These are phyloP conservation scores for Diutina ranongensis DNA, from an alignment of 1,139 yeast species.

Conservation along the genomic window DNA sequence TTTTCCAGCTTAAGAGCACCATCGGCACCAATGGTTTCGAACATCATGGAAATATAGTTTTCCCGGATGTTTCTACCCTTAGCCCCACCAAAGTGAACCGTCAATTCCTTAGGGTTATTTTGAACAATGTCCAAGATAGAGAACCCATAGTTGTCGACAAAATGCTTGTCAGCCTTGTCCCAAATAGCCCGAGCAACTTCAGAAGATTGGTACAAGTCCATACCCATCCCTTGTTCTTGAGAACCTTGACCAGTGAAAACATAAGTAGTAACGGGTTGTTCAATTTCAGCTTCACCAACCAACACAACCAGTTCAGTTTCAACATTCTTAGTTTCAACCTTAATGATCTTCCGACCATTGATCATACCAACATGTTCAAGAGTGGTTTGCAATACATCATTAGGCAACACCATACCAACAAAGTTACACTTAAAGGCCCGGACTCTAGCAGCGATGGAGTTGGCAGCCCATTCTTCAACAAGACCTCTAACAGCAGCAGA, in stretches of 20 bases:
- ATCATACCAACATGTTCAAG: slow-evolving; percentile 98
- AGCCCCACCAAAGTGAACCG: slow-evolving; percentile 96
- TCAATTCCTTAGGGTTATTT: slow-evolving; percentile 91
- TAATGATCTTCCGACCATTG: slow-evolving; percentile 94
- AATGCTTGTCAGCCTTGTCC: slow-evolving; percentile 96
- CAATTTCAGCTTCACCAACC: slow-evolving; percentile 95
- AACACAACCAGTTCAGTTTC: slow-evolving; percentile 71
- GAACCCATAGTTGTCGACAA: slow-evolving; percentile 90
- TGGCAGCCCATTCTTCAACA: slow-evolving; percentile 98
- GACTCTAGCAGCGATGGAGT: slow-evolving; percentile 90
- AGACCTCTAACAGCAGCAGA: slow-evolving; percentile 90
- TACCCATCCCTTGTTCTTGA: slow-evolving; percentile 99
- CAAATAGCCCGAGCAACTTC: slow-evolving; percentile 91
- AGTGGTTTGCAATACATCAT: slow-evolving; percentile 76
- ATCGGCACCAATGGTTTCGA: slow-evolving; percentile 82
- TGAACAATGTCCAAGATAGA: slow-evolving; percentile 90
- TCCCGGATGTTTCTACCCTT: slow-evolving; percentile 92
- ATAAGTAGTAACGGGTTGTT: slow-evolving; percentile 92
- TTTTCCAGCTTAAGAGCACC: slow-evolving; percentile 84
- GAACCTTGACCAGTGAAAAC: slow-evolving; percentile 99
- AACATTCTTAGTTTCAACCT: slow-evolving; percentile 78
- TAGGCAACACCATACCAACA: slow-evolving; percentile 96
- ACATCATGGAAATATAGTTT: slow-evolving; percentile 93
- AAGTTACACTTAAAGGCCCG: slow-evolving; percentile 87
- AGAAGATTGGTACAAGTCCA: slow-evolving; percentile 89